A percentile compares a stretch with the other conserved stretches of the same genome.
These are phyloP conservation scores for Auriscalpium vulgare DNA, from an alignment of 768 basidiomycete genomes.

Conservation along the genomic window DNA sequence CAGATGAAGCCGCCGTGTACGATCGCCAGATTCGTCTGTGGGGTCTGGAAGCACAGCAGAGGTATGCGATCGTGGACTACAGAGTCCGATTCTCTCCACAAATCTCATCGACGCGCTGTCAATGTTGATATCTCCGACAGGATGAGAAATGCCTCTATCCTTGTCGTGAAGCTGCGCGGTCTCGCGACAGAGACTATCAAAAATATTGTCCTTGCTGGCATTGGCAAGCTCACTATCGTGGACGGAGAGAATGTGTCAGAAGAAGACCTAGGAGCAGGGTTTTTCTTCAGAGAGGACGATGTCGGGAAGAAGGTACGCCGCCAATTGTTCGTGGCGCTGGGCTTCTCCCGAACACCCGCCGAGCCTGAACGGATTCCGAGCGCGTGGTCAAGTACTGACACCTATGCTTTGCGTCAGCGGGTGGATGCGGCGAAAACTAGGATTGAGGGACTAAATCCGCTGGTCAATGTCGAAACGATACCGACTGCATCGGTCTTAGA, in stretches of 20 bases:
- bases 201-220: conserved; percentile 94
- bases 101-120: too few species aligned
- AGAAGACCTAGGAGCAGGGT: conserved; percentile 87
- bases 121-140: conserved; percentile 29
- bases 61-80: conserved; percentile 32
- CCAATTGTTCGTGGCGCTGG: not conserved
- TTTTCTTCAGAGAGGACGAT: conserved; percentile 91
- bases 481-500: conserved; percentile 42
- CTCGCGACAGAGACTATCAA: conserved; percentile 93
- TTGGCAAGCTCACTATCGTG: conserved; percentile 81
- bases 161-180: conserved; percentile 71
- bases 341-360: conserved; percentile 9
- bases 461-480: conserved; percentile 72
- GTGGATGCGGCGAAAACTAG: conserved; percentile 78
- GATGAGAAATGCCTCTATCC: conserved; percentile 89
- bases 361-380: conserved; percentile 27
- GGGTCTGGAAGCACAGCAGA: conserved; percentile 97
- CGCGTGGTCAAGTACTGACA: too few species aligned
- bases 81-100: too few species aligned
- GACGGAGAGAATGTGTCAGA: conserved; percentile 69
- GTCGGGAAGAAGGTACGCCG: conserved; percentile 73
- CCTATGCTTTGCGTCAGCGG: conserved; percentile 41
- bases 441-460: conserved; percentile 87
- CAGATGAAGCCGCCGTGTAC: conserved; percentile 77
- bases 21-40: conserved; percentile 96